Conservation (phyloP, 1,139 yeast species). For the Yamadazyma diospyri region DNA sequence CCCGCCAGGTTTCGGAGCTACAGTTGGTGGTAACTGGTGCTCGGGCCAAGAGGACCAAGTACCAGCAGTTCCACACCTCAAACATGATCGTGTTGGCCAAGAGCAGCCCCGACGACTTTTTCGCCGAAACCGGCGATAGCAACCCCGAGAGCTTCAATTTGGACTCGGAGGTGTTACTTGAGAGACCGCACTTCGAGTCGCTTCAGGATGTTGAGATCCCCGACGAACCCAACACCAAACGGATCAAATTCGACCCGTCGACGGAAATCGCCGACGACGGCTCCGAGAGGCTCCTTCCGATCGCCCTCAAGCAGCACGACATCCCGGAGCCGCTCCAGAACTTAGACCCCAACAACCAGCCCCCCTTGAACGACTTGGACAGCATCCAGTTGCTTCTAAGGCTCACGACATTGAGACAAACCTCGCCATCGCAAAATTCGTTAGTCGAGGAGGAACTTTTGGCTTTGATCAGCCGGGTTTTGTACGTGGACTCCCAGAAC, state of each 20-base stretch:
- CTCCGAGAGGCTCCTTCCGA: slow-evolving; percentile 46
- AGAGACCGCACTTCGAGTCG: slow-evolving; percentile 65
- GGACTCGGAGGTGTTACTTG: slow-evolving; percentile 77
- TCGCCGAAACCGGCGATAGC: slow-evolving; percentile 12
- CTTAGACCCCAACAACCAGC: slow-evolving; percentile 82
- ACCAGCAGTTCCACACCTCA: slow-evolving; percentile 67
- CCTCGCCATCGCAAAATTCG: slow-evolving; percentile 67
- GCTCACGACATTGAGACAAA: slow-evolving; percentile 60
- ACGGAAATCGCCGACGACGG: slow-evolving; percentile 22
- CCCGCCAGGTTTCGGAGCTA: slow-evolving; percentile 55
- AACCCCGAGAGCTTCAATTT: slow-evolving; percentile 57
- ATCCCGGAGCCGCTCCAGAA: slow-evolving; percentile 55
- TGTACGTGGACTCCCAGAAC: slow-evolving; percentile 46
- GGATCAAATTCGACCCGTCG: slow-evolving; percentile 39
- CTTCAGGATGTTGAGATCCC: slow-evolving; percentile 47
- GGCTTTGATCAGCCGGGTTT: slow-evolving; percentile 70
- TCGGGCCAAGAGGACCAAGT: slow-evolving; percentile 83
- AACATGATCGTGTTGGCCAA: slow-evolving; percentile 79
- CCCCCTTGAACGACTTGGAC: slow-evolving; percentile 68
- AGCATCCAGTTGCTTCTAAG: slow-evolving; percentile 68
- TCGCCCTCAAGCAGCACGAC: slow-evolving; percentile 56
- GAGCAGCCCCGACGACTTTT: slow-evolving; percentile 26
- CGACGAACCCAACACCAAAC: slow-evolving; percentile 31
- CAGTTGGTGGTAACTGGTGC: slow-evolving; percentile 78
- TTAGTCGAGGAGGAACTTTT: slow-evolving; percentile 78